These are phyloP conservation scores for Spongispora temasekensis DNA, from an alignment of 1,284 basidiomycete species.

Conservation along the genomic window DNA sequence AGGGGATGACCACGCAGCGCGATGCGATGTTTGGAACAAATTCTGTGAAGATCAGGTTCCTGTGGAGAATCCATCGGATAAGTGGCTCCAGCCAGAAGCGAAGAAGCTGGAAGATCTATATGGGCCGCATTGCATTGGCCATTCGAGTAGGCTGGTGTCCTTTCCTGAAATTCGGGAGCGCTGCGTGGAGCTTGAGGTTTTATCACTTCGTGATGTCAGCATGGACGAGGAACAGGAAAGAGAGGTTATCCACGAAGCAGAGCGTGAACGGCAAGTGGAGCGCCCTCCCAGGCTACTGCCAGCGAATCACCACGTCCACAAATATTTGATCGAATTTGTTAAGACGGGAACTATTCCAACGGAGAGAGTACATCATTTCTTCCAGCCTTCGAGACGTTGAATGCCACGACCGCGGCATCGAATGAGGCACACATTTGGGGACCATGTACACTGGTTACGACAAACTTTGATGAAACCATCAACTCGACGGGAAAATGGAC, in stretches of 20 bases:
- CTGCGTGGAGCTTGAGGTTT: slow-evolving; percentile 32
- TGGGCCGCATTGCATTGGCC: slow-evolving; percentile 2
- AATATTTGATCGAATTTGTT: slow-evolving; percentile 26
- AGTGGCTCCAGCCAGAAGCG: slow-evolving; percentile 45
- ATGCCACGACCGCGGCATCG: slow-evolving; percentile 9
- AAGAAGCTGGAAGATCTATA: slow-evolving; percentile 43
- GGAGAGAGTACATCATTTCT: slow-evolving; percentile 4
- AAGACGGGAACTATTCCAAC: slow-evolving; percentile 20
- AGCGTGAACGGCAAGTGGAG: slow-evolving; percentile 31
- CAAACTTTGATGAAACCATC: slow-evolving; percentile 31
- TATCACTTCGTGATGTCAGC: slow-evolving; percentile 11
- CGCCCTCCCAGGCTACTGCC: slow-evolving; percentile 30
- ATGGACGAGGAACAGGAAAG: slow-evolving; percentile 51
- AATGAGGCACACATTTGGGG: slow-evolving; percentile 23
- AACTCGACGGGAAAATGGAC: background rate
- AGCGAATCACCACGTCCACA: slow-evolving; percentile 24
- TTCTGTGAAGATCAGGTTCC: slow-evolving; percentile 13
- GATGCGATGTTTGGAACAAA: slow-evolving; percentile 35
- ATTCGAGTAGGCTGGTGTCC: background rate
- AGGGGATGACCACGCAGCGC: slow-evolving; percentile 45
- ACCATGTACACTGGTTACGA: slow-evolving; percentile 26
- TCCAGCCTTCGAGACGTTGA: slow-evolving; percentile 16
- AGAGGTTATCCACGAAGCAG: background rate
- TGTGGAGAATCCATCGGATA: slow-evolving; percentile 16
- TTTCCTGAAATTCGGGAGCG: slow-evolving; percentile 32